Evolutionary conservation across 2,329 filamentous ascomycete genomes (phyloP), one percentile per base, ranked within the genome.

Genomic region (Scedosporium dehoogii): DNA sequence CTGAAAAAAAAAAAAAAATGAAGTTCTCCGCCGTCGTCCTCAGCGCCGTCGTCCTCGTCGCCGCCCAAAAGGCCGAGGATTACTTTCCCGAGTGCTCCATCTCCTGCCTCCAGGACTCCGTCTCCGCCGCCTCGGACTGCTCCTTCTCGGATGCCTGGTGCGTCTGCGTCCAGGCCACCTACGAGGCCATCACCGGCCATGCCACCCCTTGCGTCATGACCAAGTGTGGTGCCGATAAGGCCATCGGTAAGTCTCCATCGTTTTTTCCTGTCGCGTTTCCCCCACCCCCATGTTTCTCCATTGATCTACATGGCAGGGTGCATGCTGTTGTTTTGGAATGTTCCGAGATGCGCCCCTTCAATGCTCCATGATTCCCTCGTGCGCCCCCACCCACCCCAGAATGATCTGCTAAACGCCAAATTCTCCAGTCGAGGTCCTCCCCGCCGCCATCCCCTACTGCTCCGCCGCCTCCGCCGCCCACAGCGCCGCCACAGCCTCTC

Each of bases 41-140:
- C 65, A 60, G 74, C 62, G 67, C 70, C 68, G 68, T 75, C 65
- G 71, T 71, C 66, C 68, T 72, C 63, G 66, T 71, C 61, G 75
- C 67, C 55, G 65, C 67, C 58, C 72, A 75, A 72, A 66, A 67
- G 63, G 66, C 64, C 60, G 57, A 27, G 53, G 73, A 75, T 64
- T 70, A 74, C 65, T 70, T 77, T 62, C 76, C 76, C 67, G 59
- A 64, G 62, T 78, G 76, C 67, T 74, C 76, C 42, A 53, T 70
- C n/a, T 60, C 69, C 46, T 77, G 75, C 69, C 69, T 78, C 42
- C 66, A 69, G 66, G 62, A 68, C 2, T 69, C 73, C 63, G 68
- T 75, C 66, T 60, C 58, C 41, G 64, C 65, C 62, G 64, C 70
- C 64, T 73, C 73, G 64, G 62, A 51, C 56, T 78, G 75, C 69